phyloP scores from a whole-genome alignment of 257 asterid genomes.

The Solanum phureja region DNA sequence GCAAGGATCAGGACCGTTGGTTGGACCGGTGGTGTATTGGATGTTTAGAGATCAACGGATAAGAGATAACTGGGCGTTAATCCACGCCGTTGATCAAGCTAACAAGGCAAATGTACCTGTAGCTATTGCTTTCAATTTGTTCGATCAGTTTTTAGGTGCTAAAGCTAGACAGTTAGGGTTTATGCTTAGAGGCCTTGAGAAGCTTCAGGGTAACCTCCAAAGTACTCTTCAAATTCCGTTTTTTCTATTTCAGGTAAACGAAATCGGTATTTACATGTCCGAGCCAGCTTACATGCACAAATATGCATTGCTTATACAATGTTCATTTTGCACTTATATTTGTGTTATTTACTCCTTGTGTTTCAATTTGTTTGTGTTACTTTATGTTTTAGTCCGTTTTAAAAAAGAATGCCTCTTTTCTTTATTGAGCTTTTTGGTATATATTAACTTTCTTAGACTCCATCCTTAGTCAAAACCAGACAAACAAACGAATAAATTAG shows the following conservation, averaged over 20 bases:
- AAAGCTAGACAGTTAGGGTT: constrained; percentile 93
- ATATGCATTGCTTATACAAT: background rate
- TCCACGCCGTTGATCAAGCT: constrained; percentile 91
- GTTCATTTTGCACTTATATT: background rate
- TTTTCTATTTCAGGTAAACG: constrained; percentile 62
- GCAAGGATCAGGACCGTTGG: constrained; percentile 16
- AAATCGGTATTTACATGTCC: background rate
- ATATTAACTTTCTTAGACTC: no score
- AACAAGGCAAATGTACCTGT: constrained; percentile 56
- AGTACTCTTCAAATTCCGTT: constrained; percentile 45
- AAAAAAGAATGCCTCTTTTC: background rate
- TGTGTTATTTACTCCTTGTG: background rate
- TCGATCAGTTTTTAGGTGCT: constrained; percentile 79
- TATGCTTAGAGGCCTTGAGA: constrained; percentile 82
- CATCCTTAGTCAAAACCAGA: no score
- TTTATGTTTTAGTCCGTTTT: background rate
- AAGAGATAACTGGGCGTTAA: constrained; percentile 92
- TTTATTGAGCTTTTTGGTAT: no score
- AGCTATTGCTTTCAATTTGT: constrained; percentile 78
- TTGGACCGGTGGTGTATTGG: constrained; percentile 96
- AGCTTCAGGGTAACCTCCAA: constrained; percentile 37
- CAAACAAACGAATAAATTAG: background rate
- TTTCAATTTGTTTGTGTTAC: background rate
- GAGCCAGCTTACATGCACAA: background rate
- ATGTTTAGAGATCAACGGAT: constrained; percentile 97